Evolutionary conservation across 345 rosid species (phyloP).

Genomic region (Lagerstroemia speciosa): DNA sequence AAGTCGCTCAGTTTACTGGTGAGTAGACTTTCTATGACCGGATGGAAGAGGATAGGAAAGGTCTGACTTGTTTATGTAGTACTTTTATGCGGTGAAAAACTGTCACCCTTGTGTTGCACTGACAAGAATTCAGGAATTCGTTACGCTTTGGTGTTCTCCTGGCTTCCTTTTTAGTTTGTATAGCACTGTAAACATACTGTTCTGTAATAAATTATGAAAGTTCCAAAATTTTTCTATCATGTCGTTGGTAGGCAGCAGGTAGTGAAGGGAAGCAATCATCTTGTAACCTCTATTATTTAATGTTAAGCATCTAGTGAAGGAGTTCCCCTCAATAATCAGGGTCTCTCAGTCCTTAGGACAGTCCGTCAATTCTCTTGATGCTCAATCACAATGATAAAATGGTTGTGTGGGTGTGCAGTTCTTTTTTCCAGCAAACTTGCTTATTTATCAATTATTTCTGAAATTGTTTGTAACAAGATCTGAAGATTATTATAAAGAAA

Average conservation of each 20-base stretch:
- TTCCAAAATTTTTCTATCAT: neutral
- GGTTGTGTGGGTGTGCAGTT: neutral
- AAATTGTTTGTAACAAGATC: neutral
- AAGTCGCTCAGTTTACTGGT: neutral
- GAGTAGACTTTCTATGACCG: neutral
- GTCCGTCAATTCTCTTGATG: neutral
- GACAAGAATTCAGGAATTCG: neutral
- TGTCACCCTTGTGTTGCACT: neutral
- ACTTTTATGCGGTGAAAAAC: neutral
- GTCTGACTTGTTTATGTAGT: neutral
- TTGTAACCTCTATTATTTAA: neutral
- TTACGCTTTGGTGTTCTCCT: neutral
- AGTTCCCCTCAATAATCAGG: neutral
- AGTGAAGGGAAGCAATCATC: neutral
- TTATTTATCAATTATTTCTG: neutral
- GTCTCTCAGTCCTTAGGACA: neutral
- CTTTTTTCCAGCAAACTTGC: neutral
- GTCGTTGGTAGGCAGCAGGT: neutral
- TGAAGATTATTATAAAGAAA: neutral
- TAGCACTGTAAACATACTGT: neutral
- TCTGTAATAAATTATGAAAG: neutral
- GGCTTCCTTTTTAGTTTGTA: neutral
- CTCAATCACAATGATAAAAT: neutral
- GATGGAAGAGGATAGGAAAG: neutral
- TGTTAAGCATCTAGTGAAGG: neutral